Conservation (phyloP, 169 alveolate genomes). For the Theileria parva region DNA sequence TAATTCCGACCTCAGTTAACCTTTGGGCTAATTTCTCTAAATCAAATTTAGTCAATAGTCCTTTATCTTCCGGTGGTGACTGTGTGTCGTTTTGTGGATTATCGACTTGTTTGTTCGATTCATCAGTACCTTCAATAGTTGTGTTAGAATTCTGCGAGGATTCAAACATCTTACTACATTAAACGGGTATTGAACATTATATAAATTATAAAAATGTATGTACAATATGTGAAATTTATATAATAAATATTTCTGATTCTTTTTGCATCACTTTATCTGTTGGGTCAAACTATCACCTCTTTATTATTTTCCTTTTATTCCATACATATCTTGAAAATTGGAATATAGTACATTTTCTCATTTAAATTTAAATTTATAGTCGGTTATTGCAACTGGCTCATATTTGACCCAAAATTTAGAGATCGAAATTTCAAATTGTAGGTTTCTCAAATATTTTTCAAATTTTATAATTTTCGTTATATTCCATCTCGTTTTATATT, state of each 20-base stretch:
- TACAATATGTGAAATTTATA: background rate
- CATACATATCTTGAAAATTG: background rate
- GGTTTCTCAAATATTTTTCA: slow-evolving; percentile 1
- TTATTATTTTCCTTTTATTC: background rate
- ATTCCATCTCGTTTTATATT: background rate
- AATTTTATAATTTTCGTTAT: background rate
- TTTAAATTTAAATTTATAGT: too few relatives aligned
- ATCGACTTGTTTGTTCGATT: background rate
- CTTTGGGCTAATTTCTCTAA: slow-evolving; percentile 3
- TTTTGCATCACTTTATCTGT: background rate
- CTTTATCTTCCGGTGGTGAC: background rate
- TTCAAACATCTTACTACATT: slow-evolving; percentile 24
- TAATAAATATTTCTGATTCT: background rate
- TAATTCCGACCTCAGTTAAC: background rate
- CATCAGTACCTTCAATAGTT: background rate
- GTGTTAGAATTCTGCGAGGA: slow-evolving; percentile 6
- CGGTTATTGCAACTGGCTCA: background rate
- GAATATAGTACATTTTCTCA: background rate
- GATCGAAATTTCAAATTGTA: background rate
- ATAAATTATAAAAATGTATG: background rate
- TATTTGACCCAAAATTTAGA: background rate
- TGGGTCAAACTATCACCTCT: slow-evolving; percentile 12
- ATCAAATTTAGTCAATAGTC: slow-evolving; percentile 3
- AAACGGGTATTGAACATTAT: background rate
- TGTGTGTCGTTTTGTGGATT: background rate